These are phyloP conservation scores for Amphichorda felina DNA, from an alignment of 2,329 filamentous ascomycete species.

Conservation along the genomic window DNA sequence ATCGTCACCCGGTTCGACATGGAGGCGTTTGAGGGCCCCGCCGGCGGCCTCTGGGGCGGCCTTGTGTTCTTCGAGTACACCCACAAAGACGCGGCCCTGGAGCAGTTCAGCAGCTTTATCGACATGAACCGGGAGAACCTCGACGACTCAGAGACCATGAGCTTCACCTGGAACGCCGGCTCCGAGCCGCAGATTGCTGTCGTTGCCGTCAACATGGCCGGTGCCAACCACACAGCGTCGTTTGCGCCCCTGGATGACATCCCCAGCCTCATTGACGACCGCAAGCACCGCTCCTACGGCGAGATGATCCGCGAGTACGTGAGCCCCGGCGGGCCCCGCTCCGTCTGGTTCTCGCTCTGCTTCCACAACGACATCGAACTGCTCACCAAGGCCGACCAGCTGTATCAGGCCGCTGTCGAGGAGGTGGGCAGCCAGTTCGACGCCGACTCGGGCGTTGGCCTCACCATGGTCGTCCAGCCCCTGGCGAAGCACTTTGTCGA, in stretches of 20 bases:
- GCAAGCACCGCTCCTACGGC: too few species aligned
- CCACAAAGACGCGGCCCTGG: background rate
- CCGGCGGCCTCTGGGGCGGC: constrained; percentile 6
- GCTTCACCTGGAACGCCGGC: background rate
- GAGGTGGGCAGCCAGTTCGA: constrained; percentile 5
- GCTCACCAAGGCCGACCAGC: constrained; percentile 3
- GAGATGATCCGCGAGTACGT: background rate
- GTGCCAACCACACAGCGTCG: background rate
- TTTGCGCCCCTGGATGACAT: background rate
- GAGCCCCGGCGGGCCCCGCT: background rate
- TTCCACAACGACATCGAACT: constrained; percentile 5
- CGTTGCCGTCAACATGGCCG: background rate
- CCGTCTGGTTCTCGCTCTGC: constrained; percentile 4
- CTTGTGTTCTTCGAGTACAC: background rate
- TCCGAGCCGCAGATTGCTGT: background rate
- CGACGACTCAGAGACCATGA: background rate
- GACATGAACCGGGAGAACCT: background rate
- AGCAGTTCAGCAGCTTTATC: background rate
- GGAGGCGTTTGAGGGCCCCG: constrained; percentile 12
- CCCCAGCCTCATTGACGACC: background rate
- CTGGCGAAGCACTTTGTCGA: constrained; percentile 14
- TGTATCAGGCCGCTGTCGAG: constrained; percentile 4
- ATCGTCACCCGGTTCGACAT: constrained; percentile 18
- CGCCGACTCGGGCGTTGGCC: constrained; percentile 9
- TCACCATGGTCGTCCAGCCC: constrained; percentile 15